A percentile compares a stretch with the other conserved stretches of the same genome.
Evolutionary conservation across 768 basidiomycete genomes (phyloP).

Genomic region (Termitomyces sp.): DNA sequence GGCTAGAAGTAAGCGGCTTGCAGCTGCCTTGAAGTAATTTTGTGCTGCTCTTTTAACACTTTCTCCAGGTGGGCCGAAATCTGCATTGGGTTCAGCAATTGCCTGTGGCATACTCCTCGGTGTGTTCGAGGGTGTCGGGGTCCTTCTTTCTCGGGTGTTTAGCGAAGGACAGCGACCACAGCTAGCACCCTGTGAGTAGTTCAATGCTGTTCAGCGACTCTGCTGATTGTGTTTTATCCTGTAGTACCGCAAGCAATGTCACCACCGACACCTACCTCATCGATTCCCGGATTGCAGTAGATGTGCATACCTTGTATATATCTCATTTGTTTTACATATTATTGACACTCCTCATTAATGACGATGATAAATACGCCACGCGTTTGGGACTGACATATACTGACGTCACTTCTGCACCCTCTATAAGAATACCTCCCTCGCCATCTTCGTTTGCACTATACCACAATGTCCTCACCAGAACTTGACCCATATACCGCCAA

Average conservation of each 20-base stretch:
- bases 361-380: conserved; percentile 2
- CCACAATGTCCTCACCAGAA: conserved; percentile 18
- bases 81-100: conserved; percentile 88
- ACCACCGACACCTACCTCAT: conserved; percentile 35
- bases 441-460: neutral
- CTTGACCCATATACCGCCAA: conserved; percentile 74
- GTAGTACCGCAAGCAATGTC: conserved; percentile 54
- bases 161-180: conserved; percentile 78
- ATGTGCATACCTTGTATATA: conserved; percentile 31
- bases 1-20: conserved; percentile 69
- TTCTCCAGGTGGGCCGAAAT: conserved; percentile 81
- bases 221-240: conserved; percentile 4
- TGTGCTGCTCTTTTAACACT: conserved; percentile 1
- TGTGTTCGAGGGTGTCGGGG: conserved; percentile 93
- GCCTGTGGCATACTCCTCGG: conserved; percentile 95
- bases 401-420: conserved; percentile 15
- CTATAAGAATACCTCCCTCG: conserved; percentile 12
- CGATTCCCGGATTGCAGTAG: conserved; percentile 44
- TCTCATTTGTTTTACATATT: conserved; percentile 26
- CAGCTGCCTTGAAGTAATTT: neutral
- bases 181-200: conserved; percentile 65
- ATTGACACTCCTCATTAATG: conserved; percentile 10
- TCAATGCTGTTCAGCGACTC: neutral
- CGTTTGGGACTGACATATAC: neutral
- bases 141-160: conserved; percentile 84